These are phyloP conservation scores for Strigomonas culicis DNA, from an alignment of 208 protist species.

Conservation along the genomic window DNA sequence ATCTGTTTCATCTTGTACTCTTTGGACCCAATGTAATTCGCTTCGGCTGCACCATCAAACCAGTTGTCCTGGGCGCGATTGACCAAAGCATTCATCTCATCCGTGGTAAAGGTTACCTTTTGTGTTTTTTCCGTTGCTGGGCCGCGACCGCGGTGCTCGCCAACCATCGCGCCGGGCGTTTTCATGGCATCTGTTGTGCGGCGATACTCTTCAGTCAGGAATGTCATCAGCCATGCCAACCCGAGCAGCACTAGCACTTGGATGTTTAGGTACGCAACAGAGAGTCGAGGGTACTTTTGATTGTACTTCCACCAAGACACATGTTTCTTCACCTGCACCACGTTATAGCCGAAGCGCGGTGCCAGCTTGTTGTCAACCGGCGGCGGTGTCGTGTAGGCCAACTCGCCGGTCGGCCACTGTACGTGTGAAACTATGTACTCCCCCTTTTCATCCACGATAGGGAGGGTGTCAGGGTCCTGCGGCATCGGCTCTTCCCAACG, in stretches of 20 bases:
- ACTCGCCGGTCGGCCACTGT: slow-evolving; percentile 81
- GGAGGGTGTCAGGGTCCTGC: slow-evolving; percentile 35
- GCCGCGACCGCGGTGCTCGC: slow-evolving; percentile 74
- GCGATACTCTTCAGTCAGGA: slow-evolving; percentile 73
- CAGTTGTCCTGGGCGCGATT: slow-evolving; percentile 80
- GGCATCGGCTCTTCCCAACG: slow-evolving; percentile 60
- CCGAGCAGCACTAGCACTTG: slow-evolving; percentile 76
- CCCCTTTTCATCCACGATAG: slow-evolving; percentile 70
- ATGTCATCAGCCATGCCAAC: slow-evolving; percentile 69
- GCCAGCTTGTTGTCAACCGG: slow-evolving; percentile 65
- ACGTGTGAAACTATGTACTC: slow-evolving; percentile 83
- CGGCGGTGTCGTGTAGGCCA: slow-evolving; percentile 73
- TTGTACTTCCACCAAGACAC: slow-evolving; percentile 90
- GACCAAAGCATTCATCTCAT: slow-evolving; percentile 66
- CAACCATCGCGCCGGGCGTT: slow-evolving; percentile 81
- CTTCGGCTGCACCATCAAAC: slow-evolving; percentile 70
- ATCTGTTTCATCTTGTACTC: slow-evolving; percentile 85
- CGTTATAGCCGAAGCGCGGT: slow-evolving; percentile 83
- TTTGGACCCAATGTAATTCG: slow-evolving; percentile 83
- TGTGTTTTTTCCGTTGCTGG: slow-evolving; percentile 50
- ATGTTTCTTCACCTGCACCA: slow-evolving; percentile 84
- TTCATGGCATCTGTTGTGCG: slow-evolving; percentile 60
- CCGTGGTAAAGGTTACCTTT: slow-evolving; percentile 57
- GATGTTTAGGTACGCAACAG: slow-evolving; percentile 80
- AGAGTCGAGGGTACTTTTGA: slow-evolving; percentile 76